A percentile compares a stretch with the other conserved stretches of the same genome.
phyloP scores from a whole-genome alignment of 2,329 filamentous ascomycete genomes.

The Emydomyces testavorans region DNA sequence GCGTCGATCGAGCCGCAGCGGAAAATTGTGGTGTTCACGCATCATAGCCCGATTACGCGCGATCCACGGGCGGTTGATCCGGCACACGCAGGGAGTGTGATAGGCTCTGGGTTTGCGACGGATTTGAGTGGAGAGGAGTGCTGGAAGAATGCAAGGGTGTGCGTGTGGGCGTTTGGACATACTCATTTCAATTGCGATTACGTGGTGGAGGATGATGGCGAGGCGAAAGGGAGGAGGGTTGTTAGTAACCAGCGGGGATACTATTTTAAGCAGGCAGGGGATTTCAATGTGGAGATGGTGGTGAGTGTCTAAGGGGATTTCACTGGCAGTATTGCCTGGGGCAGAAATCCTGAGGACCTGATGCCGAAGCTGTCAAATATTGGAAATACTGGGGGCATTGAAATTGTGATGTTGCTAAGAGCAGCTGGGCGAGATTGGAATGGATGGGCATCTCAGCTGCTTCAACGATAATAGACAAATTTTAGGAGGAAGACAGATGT shows the following conservation, averaged over 20 bases:
- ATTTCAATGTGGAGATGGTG: conserved; percentile 26
- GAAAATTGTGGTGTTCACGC: conserved; percentile 31
- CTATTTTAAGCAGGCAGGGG: conserved; percentile 28
- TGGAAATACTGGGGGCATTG: too few relatives aligned
- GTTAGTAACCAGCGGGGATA: conserved; percentile 28
- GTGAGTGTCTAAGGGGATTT: conserved; percentile 4
- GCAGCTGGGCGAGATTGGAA: too few relatives aligned
- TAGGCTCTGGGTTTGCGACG: conserved; percentile 34
- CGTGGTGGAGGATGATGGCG: conserved; percentile 17
- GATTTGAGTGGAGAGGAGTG: conserved; percentile 32
- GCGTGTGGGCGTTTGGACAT: conserved; percentile 40
- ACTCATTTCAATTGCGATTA: conserved; percentile 40
- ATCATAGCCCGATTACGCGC: conserved; percentile 27
- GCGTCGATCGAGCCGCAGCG: conserved; percentile 26
- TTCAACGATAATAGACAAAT: too few relatives aligned
- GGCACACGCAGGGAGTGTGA: conserved; percentile 24
- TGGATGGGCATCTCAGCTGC: too few relatives aligned
- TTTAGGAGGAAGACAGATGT: too few relatives aligned
- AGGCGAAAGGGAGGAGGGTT: conserved; percentile 24
- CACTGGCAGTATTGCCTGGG: too few relatives aligned
- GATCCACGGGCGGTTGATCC: conserved; percentile 24
- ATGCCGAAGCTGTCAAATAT: too few relatives aligned
- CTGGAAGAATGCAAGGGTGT: conserved; percentile 30
- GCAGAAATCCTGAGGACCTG: too few relatives aligned
- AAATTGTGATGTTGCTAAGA: too few relatives aligned